Evolutionary conservation across 1,284 basidiomycete genomes (phyloP).

Genomic region (Coriolopsis trogii): DNA sequence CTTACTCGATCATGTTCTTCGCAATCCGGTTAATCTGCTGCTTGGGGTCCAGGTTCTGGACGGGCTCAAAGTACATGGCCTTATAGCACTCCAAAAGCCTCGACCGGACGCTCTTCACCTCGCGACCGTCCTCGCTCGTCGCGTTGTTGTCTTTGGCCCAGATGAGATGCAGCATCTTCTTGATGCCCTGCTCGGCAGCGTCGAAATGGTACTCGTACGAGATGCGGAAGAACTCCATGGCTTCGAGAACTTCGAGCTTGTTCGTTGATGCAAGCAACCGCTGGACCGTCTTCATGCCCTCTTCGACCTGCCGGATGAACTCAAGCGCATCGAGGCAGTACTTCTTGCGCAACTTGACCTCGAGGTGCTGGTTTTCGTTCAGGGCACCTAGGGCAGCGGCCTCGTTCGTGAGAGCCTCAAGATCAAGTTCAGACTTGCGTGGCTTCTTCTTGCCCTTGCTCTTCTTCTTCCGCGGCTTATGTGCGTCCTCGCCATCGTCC

Average conservation of each 20-base stretch:
- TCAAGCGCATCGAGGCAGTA: constrained; percentile 88
- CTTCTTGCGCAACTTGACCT: constrained; percentile 81
- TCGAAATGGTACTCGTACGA: constrained; percentile 85
- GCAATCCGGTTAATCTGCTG: constrained; percentile 92
- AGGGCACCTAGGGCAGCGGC: constrained; percentile 68
- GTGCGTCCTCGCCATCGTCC: constrained; percentile 6
- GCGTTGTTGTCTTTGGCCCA: constrained; percentile 96
- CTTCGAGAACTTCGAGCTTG: constrained; percentile 93
- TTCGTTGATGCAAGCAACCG: constrained; percentile 88
- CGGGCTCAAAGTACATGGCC: constrained; percentile 86
- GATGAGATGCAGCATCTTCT: constrained; percentile 96
- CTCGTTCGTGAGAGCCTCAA: constrained; percentile 64
- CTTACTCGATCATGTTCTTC: constrained; percentile 97
- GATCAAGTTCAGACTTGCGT: constrained; percentile 71
- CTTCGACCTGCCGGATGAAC: constrained; percentile 87
- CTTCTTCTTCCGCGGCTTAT: constrained; percentile 38
- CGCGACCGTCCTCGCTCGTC: constrained; percentile 84
- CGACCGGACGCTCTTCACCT: constrained; percentile 87
- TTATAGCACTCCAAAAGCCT: constrained; percentile 91
- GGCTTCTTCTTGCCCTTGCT: constrained; percentile 52
- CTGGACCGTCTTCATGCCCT: constrained; percentile 74
- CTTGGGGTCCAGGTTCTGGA: constrained; percentile 73
- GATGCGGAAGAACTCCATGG: constrained; percentile 93
- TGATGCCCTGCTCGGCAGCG: constrained; percentile 80
- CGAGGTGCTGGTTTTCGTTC: constrained; percentile 66